Percentiles rank a stretch among this genome's conserved stretches.
phyloP scores from a whole-genome alignment of 2,329 filamentous ascomycete genomes.

The Ceratocystis cacaofunesta region DNA sequence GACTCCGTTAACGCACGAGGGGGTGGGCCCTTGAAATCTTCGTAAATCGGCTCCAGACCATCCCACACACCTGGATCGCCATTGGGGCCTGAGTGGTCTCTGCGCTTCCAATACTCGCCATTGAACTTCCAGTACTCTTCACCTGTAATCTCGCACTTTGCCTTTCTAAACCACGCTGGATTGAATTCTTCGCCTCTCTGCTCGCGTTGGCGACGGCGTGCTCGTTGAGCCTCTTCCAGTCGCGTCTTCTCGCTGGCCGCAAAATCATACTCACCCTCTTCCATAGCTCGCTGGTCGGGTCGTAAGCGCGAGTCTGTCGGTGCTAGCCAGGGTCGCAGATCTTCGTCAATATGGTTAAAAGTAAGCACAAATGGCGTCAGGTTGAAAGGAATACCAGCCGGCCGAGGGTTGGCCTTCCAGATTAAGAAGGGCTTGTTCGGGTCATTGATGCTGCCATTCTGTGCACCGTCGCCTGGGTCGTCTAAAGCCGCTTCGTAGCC shows the following conservation, averaged over 20 bases:
- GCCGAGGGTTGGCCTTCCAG: constrained; percentile 76
- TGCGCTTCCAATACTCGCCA: constrained; percentile 71
- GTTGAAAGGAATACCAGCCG: constrained; percentile 84
- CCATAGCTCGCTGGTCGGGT: constrained; percentile 94
- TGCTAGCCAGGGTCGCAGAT: constrained; percentile 60
- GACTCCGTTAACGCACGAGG: constrained; percentile 12
- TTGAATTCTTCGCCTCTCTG: constrained; percentile 63
- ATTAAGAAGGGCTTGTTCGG: constrained; percentile 71
- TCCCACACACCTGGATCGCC: constrained; percentile 49
- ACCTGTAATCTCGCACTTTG: constrained; percentile 61
- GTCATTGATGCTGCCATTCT: constrained; percentile 41
- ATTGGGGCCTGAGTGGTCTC: constrained; percentile 47
- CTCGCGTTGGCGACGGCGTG: constrained; percentile 58
- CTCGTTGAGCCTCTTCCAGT: constrained; percentile 80
- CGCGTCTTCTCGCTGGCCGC: constrained; percentile 89
- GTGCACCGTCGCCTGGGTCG: constrained; percentile 35
- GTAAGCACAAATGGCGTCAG: constrained; percentile 91
- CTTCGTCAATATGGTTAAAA: constrained; percentile 81
- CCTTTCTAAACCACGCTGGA: constrained; percentile 73
- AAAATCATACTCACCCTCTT: constrained; percentile 91
- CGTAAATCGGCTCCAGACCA: constrained; percentile 61
- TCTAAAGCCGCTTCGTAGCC: constrained; percentile 68
- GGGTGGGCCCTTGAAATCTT: constrained; percentile 21
- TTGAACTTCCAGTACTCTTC: constrained; percentile 85
- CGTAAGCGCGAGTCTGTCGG: constrained; percentile 88